Conservation (phyloP, 441 rosid species). For the Jatropha podagrica region DNA sequence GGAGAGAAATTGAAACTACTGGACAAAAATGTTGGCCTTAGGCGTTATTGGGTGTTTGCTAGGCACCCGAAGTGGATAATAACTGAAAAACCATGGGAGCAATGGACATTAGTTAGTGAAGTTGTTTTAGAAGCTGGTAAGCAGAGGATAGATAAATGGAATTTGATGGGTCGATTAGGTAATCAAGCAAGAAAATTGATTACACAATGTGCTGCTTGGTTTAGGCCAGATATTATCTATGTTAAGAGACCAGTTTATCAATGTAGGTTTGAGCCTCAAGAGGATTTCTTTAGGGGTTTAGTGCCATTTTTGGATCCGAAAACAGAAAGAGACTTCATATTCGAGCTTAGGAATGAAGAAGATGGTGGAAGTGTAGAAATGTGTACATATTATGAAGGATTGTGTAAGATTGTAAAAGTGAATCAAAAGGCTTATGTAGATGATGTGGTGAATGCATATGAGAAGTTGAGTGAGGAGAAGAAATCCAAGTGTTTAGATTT, state of each 20-base stretch:
- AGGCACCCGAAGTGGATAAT: constrained; percentile 89
- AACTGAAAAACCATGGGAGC: constrained; percentile 79
- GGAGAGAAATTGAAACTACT: constrained; percentile 53
- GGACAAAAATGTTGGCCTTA: constrained; percentile 68
- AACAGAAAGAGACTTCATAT: constrained; percentile 57
- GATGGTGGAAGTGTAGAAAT: constrained; percentile 55
- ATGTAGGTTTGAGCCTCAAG: constrained; percentile 87
- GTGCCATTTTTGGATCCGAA: constrained; percentile 61
- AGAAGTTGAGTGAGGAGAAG: constrained; percentile 75
- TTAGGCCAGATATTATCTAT: constrained; percentile 85
- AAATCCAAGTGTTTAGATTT: constrained; percentile 69
- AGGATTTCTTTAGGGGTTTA: constrained; percentile 55
- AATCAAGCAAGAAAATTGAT: constrained; percentile 63
- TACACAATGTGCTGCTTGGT: constrained; percentile 82
- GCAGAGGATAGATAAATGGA: constrained; percentile 91
- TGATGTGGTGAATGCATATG: constrained; percentile 86
- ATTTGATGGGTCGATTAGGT: constrained; percentile 86
- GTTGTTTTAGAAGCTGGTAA: constrained; percentile 67
- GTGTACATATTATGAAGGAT: constrained; percentile 72
- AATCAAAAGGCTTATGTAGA: constrained; percentile 84
- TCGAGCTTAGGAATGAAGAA: constrained; percentile 55
- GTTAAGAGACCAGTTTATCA: constrained; percentile 90
- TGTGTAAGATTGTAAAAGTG: constrained; percentile 86
- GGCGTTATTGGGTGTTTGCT: constrained; percentile 81
- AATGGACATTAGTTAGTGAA: constrained; percentile 88